phyloP scores from a whole-genome alignment of 2,329 filamentous ascomycete species.

The Phialophora verrucosa region DNA sequence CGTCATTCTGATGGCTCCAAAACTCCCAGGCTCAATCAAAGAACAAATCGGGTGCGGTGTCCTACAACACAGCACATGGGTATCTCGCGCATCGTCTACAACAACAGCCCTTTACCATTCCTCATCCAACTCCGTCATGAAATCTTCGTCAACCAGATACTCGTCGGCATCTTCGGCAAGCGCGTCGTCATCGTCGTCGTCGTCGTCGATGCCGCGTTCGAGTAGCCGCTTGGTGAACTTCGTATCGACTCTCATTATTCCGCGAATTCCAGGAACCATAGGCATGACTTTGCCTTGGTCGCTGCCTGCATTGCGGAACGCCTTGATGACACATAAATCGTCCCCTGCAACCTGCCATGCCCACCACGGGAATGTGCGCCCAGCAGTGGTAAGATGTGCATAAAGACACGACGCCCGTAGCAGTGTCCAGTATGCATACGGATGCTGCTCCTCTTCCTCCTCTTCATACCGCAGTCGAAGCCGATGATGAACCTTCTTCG shows the following conservation, averaged over 20 bases:
- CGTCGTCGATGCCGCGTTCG: conserved; percentile 5
- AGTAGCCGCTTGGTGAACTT: conserved; percentile 26
- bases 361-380: conserved; percentile 18
- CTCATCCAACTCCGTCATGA: conserved; percentile 19
- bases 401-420: conserved; percentile 51
- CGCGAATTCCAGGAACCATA: conserved; percentile 21
- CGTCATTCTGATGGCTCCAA: background rate
- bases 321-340: conserved; percentile 44
- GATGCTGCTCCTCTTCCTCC: conserved; percentile 41
- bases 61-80: background rate
- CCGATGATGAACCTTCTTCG: conserved; percentile 44
- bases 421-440: conserved; percentile 37
- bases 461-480: conserved; percentile 42
- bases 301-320: conserved; percentile 17
- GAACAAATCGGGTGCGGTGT: background rate
- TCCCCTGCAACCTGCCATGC: conserved; percentile 32
- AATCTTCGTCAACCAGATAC: conserved; percentile 22
- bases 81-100: background rate
- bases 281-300: background rate
- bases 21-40: background rate
- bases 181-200: background rate
- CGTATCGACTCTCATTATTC: conserved; percentile 29
- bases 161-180: conserved; percentile 16
- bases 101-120: background rate
- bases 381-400: conserved; percentile 12